Evolutionary conservation across 2,329 filamentous ascomycete species (phyloP), one percentile per base, ranked within the genome.

Genomic region (Alternaria angustiovoidea): DNA sequence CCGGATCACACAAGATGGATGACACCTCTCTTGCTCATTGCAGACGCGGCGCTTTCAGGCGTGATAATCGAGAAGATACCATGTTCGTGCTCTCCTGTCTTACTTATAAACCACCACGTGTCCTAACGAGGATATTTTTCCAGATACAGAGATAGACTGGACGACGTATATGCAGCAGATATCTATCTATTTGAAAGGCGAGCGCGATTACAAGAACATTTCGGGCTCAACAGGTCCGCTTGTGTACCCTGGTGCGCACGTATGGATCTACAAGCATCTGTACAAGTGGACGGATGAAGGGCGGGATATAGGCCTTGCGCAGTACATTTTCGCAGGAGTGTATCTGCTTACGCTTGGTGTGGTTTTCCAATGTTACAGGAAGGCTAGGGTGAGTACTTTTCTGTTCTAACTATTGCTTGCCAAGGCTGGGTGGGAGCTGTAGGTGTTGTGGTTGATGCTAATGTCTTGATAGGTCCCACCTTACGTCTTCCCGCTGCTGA

Each of bases 91-190:
- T 44, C 28, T 20, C 12, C 28, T 32, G 11, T 24, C 14, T 24
- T 11, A 20, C 11, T 32, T 12, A 28, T 5, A 57, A 49, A 38
- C 5, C 24, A 64, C 62, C 66, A 44, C 48, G 43, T 67, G 85
- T 26, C 18, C 26, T 34, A 53, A 34, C 34, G 14, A 14, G 47
- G 26, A 43, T 24, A 7, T 30, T 2, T 7, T 14, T 9, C 43
- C 68, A 92, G 95, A 99, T 77, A 99, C 95, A 43, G 95, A 99
- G 79, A 99, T 99, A 74, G 95, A 99, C 81, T 99, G 94, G 94
- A 86, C 86, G 60, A 93, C 95, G 0, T 99, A 99, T 79, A 98
- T 99, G 94, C 87, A 97, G 77, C 95, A 99, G 74, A 85, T 98
- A 44, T 81, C 86, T 41, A 89, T 94, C 69, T 95, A 91, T 73